phyloP scores from a whole-genome alignment of 805 yeast species.

The Ogataea haglerorum region DNA sequence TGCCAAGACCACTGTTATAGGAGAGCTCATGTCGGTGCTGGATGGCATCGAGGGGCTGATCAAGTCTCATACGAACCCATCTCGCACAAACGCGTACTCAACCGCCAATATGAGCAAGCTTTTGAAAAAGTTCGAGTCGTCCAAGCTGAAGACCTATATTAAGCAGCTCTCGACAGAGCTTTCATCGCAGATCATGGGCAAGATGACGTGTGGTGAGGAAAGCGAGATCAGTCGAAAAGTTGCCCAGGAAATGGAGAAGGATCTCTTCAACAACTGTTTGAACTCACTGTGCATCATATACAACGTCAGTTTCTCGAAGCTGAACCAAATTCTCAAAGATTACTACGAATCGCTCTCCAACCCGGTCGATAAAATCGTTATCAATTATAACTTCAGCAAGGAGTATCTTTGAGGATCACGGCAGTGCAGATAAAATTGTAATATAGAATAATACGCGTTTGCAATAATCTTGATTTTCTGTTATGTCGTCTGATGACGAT shows the following conservation, averaged over 20 bases:
- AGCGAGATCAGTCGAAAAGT: conserved; percentile 27
- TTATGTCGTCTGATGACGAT: conserved; percentile 21
- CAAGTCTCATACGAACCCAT: conserved; percentile 43
- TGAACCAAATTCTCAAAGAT: conserved; percentile 53
- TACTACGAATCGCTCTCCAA: conserved; percentile 41
- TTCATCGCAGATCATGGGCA: conserved; percentile 44
- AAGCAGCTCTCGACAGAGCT: conserved; percentile 54
- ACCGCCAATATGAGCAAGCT: conserved; percentile 55
- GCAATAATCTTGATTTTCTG: not conserved
- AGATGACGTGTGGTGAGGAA: conserved; percentile 24
- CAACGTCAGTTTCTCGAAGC: conserved; percentile 46
- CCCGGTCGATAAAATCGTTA: conserved; percentile 31
- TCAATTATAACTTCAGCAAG: conserved; percentile 30
- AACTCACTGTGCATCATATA: conserved; percentile 63
- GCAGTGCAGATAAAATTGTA: conserved; percentile 9
- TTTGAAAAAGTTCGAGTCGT: conserved; percentile 52
- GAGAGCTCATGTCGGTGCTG: conserved; percentile 64
- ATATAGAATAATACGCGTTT: conserved; percentile 12
- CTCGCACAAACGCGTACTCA: conserved; percentile 62
- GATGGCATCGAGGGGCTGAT: conserved; percentile 55
- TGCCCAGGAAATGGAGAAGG: conserved; percentile 44
- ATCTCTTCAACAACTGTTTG: conserved; percentile 64
- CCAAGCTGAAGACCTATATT: conserved; percentile 54
- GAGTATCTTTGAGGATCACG: conserved; percentile 18
- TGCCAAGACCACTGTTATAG: conserved; percentile 50